phyloP scores from a whole-genome alignment of 1,284 basidiomycete species.

The Cryptococcus floricola region DNA sequence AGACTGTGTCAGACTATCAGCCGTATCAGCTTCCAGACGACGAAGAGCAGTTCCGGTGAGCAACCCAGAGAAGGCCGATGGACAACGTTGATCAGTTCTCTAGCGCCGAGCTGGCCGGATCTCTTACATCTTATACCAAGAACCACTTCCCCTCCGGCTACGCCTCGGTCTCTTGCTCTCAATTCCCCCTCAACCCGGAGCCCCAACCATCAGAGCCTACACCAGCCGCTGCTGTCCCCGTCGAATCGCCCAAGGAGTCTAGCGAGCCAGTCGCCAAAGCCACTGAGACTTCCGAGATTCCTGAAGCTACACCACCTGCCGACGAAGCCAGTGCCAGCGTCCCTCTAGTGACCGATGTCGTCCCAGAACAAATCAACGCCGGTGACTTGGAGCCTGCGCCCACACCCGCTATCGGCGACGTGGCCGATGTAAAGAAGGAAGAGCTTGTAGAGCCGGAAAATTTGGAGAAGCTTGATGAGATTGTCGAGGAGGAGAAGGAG shows the following conservation, averaged over 20 bases:
- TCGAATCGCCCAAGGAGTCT: slow-evolving; percentile 3
- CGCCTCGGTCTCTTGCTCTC: slow-evolving; percentile 59
- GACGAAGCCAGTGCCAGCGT: not conserved
- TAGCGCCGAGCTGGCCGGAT: slow-evolving; percentile 65
- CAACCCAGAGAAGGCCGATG: not conserved
- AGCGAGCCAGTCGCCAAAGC: not conserved
- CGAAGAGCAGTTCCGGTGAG: slow-evolving; percentile 71
- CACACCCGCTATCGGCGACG: slow-evolving; percentile 23
- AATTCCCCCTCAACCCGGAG: slow-evolving; percentile 24
- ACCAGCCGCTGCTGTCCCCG: slow-evolving; percentile 5
- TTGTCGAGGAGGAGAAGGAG: slow-evolving; percentile 25
- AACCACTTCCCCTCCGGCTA: slow-evolving; percentile 76
- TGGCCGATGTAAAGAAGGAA: slow-evolving; percentile 13
- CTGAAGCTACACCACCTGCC: slow-evolving; percentile 1
- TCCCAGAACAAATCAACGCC: slow-evolving; percentile 25
- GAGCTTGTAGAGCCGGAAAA: slow-evolving; percentile 34
- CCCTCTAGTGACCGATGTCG: slow-evolving; percentile 25
- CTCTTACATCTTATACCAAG: slow-evolving; percentile 64
- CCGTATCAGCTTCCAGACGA: slow-evolving; percentile 60
- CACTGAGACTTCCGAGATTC: not conserved
- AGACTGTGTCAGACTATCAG: slow-evolving; percentile 74
- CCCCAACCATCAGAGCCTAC: slow-evolving; percentile 21
- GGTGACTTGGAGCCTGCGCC: slow-evolving; percentile 30
- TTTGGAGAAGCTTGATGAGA: slow-evolving; percentile 28
- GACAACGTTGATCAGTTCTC: not conserved